Evolutionary conservation across 2,329 filamentous ascomycete genomes (phyloP), one percentile per base, ranked within the genome.

Genomic region (Colletotrichum chrysophilum): DNA sequence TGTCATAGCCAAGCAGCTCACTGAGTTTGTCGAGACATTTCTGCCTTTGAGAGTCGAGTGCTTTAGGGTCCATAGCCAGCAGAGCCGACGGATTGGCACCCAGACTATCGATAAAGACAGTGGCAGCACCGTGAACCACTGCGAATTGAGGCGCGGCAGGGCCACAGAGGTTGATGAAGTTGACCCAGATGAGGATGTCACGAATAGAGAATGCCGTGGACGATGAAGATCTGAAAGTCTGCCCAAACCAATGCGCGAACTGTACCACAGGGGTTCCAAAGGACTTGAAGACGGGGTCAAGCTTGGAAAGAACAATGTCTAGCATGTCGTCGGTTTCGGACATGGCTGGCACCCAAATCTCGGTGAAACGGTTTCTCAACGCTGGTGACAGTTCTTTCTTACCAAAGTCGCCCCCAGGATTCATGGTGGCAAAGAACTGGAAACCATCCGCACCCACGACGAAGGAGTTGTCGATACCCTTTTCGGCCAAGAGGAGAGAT

Each of bases 351-450:
- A 98, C 97, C 97, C 97, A 99, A 10, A 99, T 98, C 84, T 99
- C 97, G 0, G 97, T 99, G 83, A 99, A 98, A 76, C 97, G 94
- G 83, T 99, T 99, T 61, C 97, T 91, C 75, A 99, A 87, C 16
- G 97, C 97, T 4, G 97, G 97, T 1, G 97, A 99, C 14, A 99
- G 90, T 83, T 99, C 97, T 79, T 96, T 95, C 86, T 99, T 99
- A 78, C 97, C 97, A 83, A 98, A 99, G 82, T 99, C 97, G 61
- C 97, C 97, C 66, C 97, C 97, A 10, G 97, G 97, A 79, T 99
- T 99, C 97, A 99, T 99, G 0, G 97, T 99, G 5, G 97, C 96
- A 75, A 99, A 91, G 84, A 99, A 98, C 81, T 99, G 96, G 84
- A 98, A 99, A 0, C 94, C 95, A 55, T 94, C 89, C 13, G 89